Evolutionary conservation across 2,329 filamentous ascomycete species (phyloP), one percentile per base, ranked within the genome.

Genomic region (Penicillium capsulatum): DNA sequence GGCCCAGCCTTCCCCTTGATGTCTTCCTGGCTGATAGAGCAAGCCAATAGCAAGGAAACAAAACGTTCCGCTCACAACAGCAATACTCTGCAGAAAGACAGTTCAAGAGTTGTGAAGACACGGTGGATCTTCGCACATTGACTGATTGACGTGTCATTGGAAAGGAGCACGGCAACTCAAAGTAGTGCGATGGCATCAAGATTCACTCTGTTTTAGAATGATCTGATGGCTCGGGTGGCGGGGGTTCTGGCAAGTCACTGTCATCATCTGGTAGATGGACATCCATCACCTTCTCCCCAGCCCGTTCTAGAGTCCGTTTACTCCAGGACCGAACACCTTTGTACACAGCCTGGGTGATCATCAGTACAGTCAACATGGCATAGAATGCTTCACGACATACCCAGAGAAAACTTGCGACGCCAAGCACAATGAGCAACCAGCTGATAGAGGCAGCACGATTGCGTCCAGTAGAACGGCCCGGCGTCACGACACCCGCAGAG

Each of bases 111-210:
- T 65, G 57, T 48, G 53, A 60, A 63, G 58, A 53, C 53, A 55
- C 37, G 53, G 55, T 76, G 55, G 52, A 77, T 95, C 75, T 95
- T 75, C 86, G 89, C 89, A 94, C 84, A 82, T 80, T 86, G 89
- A 95, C 89, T 92, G 82, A 90, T 92, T 82, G 84, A 81, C 86
- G 89, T 80, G 79, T 81, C 82, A 91, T 78, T 78, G 84, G 76
- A 71, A 34, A 78, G 75, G 73, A 74, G 80, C 77, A 78, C 89
- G 87, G 79, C 86, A 94, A 92, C 89, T 95, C 85, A 95, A 94
- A 84, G 85, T 86, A 84, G 85, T 91, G 88, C 88, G 85, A 33
- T 39, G 54, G 43, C 11, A 10, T 28, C n/a, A n/a, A n/a, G 13
- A 8, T 7, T 40, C 30, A 62, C 17, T 61, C 45, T 29, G 59